Conservation (phyloP, 257 asterid genomes). For the Primulina eburnea region DNA sequence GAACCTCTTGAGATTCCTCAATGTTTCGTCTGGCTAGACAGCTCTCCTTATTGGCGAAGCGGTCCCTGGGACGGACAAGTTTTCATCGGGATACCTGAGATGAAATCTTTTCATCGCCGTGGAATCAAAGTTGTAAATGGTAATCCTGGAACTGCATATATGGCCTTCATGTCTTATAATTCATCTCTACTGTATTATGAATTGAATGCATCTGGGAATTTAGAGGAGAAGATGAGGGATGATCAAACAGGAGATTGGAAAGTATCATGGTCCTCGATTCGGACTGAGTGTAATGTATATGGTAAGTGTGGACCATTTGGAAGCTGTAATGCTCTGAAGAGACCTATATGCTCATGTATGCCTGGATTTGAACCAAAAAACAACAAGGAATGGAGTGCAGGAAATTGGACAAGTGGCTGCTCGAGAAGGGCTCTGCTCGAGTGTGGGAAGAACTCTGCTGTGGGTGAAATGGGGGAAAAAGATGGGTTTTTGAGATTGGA, state of each 20-base stretch:
- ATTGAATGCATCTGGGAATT: slow-evolving; percentile 18
- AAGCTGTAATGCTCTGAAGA: slow-evolving; percentile 27
- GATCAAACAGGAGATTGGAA: slow-evolving; percentile 31
- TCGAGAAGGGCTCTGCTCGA: slow-evolving; percentile 10
- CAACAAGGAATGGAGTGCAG: slow-evolving; percentile 39
- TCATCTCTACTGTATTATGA: slow-evolving; percentile 24
- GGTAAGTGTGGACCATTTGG: slow-evolving; percentile 60
- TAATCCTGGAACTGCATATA: slow-evolving; percentile 11
- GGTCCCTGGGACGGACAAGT: slow-evolving; percentile 51
- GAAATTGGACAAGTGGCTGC: slow-evolving; percentile 37
- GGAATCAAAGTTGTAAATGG: slow-evolving; percentile 34
- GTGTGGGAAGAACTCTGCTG: slow-evolving; percentile 30
- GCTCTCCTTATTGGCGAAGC: slow-evolving; percentile 40
- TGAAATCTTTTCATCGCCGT: slow-evolving; percentile 18
- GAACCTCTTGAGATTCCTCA: slow-evolving; percentile 16
- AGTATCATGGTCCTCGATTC: slow-evolving; percentile 24
- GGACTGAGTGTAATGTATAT: slow-evolving; percentile 38
- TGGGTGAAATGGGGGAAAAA: slow-evolving; percentile 6
- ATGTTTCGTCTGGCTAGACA: slow-evolving; percentile 10
- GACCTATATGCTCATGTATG: slow-evolving; percentile 45
- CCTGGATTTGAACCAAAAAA: slow-evolving; percentile 43
- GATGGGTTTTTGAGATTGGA: slow-evolving; percentile 42
- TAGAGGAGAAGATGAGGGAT: slow-evolving; percentile 37
- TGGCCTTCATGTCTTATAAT: slow-evolving; percentile 21
- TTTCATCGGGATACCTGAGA: slow-evolving; percentile 36